phyloP scores from a whole-genome alignment of 305 asterid species.

The Fraxinus floribunda region DNA sequence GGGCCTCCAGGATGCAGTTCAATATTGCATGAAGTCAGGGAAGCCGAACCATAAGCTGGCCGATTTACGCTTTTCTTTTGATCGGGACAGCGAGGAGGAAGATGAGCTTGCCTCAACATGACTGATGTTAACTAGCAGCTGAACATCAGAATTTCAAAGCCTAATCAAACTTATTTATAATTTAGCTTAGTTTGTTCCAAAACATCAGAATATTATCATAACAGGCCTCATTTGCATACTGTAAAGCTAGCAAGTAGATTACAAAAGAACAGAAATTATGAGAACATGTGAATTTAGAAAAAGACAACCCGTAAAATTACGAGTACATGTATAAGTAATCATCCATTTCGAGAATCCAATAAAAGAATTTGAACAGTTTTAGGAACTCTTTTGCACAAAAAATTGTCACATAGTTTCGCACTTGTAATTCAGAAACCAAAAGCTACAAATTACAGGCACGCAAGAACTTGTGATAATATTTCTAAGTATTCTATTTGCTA shows the following conservation, averaged over 20 bases:
- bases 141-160: constrained; percentile 21
- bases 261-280: not conserved
- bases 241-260: not conserved
- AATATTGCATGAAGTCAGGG: constrained; percentile 32
- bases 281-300: not conserved
- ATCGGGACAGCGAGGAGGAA: constrained; percentile 88
- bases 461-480: not conserved
- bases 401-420: not conserved
- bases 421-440: not conserved
- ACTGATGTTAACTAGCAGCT: constrained; percentile 36
- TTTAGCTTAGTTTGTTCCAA: constrained; percentile 22
- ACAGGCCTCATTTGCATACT: constrained; percentile 13
- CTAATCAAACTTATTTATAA: constrained; percentile 18
- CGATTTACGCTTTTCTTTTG: constrained; percentile 49
- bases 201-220: constrained; percentile 13
- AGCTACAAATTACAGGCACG: constrained; percentile 4
- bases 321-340: not conserved
- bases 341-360: not conserved
- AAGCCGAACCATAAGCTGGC: constrained; percentile 22
- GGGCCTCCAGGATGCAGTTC: constrained; percentile 24
- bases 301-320: not conserved
- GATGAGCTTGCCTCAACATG: constrained; percentile 81
- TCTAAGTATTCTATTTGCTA: not conserved
- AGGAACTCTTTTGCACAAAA: not conserved
- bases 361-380: not conserved